Percentiles rank a stretch among this genome's conserved stretches.
Evolutionary conservation across 2,329 filamentous ascomycete genomes (phyloP).

Genomic region (Neoascochyta sp.): DNA sequence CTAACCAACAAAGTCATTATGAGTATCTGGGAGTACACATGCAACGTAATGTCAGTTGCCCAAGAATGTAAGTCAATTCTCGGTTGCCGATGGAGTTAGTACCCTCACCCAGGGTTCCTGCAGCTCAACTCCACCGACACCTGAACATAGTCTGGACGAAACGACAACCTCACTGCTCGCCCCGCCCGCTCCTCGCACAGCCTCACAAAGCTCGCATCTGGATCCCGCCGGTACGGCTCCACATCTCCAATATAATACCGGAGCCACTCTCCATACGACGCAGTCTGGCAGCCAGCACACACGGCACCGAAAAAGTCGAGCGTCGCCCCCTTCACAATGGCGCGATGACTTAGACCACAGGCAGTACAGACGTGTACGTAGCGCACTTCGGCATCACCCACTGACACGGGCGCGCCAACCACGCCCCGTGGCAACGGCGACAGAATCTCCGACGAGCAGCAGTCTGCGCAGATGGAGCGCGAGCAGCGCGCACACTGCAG

Average conservation of each 20-base stretch:
- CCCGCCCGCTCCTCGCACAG: slow-evolving; percentile 9
- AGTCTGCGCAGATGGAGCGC: slow-evolving; percentile 5
- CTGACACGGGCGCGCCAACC: slow-evolving; percentile 5
- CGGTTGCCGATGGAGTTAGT: no score
- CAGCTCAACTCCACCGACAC: not conserved
- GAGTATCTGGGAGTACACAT: no score
- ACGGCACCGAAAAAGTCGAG: slow-evolving; percentile 11
- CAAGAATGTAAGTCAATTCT: no score
- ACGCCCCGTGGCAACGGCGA: slow-evolving; percentile 11
- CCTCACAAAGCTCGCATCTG: slow-evolving; percentile 9
- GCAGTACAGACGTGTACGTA: slow-evolving; percentile 12
- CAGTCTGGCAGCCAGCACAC: slow-evolving; percentile 8
- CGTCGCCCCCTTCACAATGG: slow-evolving; percentile 9
- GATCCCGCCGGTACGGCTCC: slow-evolving; percentile 13
- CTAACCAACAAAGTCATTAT: no score
- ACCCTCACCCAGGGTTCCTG: slow-evolving; percentile 1
- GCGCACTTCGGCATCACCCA: slow-evolving; percentile 3
- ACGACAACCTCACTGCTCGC: slow-evolving; percentile 6
- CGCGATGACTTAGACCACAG: slow-evolving; percentile 13
- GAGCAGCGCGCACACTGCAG: slow-evolving; percentile 8
- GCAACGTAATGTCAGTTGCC: no score
- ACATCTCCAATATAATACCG: slow-evolving; percentile 10
- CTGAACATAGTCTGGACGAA: slow-evolving; percentile 1
- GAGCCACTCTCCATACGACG: slow-evolving; percentile 14
- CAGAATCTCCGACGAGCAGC: slow-evolving; percentile 10